Conservation (phyloP, 495 filamentous ascomycete genomes). For the Elaphomyces granulatus region DNA sequence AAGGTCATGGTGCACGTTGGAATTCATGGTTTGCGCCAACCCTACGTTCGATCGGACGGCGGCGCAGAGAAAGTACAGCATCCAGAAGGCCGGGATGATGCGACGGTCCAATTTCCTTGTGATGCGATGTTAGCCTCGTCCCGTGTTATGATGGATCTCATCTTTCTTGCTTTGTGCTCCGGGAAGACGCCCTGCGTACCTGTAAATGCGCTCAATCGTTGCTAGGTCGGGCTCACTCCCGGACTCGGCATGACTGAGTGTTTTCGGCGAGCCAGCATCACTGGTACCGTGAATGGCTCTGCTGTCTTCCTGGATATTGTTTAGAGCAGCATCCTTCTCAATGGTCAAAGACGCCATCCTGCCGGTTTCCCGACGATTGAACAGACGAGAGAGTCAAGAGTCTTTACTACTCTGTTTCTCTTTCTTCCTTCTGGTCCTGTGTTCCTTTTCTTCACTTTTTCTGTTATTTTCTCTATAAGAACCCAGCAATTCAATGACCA, state of each 20-base stretch:
- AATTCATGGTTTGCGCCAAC: conserved; percentile 83
- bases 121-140: conserved; percentile 3
- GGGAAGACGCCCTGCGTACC: conserved; percentile 16
- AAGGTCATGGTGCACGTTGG: conserved; percentile 50
- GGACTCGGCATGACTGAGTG: conserved; percentile 6
- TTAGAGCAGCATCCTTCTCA: background rate
- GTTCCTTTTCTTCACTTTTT: no score
- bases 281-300: background rate
- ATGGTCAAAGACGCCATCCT: background rate
- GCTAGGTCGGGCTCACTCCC: conserved; percentile 18
- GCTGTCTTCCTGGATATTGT: background rate
- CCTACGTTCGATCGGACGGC: conserved; percentile 85
- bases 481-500: no score
- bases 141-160: conserved; percentile 6
- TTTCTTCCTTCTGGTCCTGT: no score
- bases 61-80: conserved; percentile 86
- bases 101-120: conserved; percentile 58
- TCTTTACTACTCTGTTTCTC: no score
- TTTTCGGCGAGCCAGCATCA: background rate
- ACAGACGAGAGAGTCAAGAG: no score
- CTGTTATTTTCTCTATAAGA: no score
- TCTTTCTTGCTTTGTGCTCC: conserved; percentile 2
- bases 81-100: conserved; percentile 85
- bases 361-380: background rate
- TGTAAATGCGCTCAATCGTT: conserved; percentile 30